Base-by-base conservation (phyloP, 2,329 filamentous ascomycete genomes). In the Bipolaris victoriae region DNA sequence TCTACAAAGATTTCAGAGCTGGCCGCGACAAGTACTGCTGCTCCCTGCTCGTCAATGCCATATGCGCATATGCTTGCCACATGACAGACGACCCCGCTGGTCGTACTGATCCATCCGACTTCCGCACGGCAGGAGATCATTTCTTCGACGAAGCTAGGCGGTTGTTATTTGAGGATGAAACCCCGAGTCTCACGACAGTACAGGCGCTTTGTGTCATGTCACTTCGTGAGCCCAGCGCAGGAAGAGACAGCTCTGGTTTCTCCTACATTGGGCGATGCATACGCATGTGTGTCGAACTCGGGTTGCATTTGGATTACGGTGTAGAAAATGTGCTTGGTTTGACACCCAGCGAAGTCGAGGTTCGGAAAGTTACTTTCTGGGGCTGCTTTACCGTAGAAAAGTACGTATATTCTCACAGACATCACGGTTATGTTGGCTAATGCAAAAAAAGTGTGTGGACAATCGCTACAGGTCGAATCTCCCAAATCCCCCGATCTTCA, bases 141-240 rank as follows among this genome's bases (percentile, higher is more conserved):
- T 92, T 91, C 75, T 92, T 91, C 73, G 84, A 85, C 50, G 89
- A 92, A 71, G 83, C 86, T 7, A 81, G 84, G 58, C 80, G 86
- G 9, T 78, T 91, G 0, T 80, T 90, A 29, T 79, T 83, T 54
- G 78, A 84, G 52, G 72, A 76, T 37, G 79, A 90, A 57, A 84
- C 86, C 50, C 84, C 90, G 60, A 83, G 75, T 6, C 76, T 92
- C 29, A 90, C 89, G 2, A 91, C 88, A 4, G 87, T 90, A 43
- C 90, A 92, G 76, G 89, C 90, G 1, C 78, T 92, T 16, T 88
- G 88, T 5, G 84, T 92, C 65, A 90, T 93, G 88, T 88, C 88
- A 5, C 86, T 91, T 61, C 80, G 89, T 40, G 89, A 92, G 76
- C 88, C 87, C 3, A 91, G 88, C 67, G 88, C 86, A 61, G 89